phyloP scores from a whole-genome alignment of 179 eudicot genomes.

The Corrigiola litoralis region DNA sequence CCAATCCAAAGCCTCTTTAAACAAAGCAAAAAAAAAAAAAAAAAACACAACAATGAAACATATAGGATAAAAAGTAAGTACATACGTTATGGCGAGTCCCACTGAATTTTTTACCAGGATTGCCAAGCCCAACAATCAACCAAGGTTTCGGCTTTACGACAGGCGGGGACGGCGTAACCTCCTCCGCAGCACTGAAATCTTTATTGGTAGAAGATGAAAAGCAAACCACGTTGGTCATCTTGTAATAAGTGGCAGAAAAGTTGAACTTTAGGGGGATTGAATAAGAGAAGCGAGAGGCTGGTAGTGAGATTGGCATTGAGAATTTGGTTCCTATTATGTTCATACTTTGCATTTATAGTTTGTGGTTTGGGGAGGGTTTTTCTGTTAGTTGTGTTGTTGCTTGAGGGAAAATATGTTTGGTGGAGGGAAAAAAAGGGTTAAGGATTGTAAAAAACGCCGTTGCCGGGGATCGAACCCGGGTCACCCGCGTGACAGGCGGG shows the following conservation, averaged over 20 bases:
- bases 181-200: conserved; percentile 3
- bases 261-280: too few relatives aligned
- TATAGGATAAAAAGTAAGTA: background rate
- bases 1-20: too few relatives aligned
- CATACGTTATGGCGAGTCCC: conserved; percentile 80
- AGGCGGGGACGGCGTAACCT: conserved; percentile 12
- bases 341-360: too few relatives aligned
- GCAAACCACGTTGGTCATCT: conserved; percentile 18
- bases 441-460: conserved; percentile 48
- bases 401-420: too few relatives aligned
- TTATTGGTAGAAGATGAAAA: conserved; percentile 10
- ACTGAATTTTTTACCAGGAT: conserved; percentile 64
- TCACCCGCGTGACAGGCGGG: conserved; percentile 99
- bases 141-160: conserved; percentile 54
- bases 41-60: background rate
- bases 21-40: background rate
- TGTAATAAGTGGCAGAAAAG: too few relatives aligned
- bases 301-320: too few relatives aligned
- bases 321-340: too few relatives aligned
- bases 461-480: conserved; percentile 99
- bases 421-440: too few relatives aligned
- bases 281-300: too few relatives aligned
- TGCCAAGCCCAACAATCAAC: conserved; percentile 81
- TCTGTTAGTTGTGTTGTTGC: too few relatives aligned
- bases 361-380: too few relatives aligned